These are phyloP conservation scores for Mortierella sp. DNA, from an alignment of 371 early-diverging fungal genomes.

Conservation along the genomic window DNA sequence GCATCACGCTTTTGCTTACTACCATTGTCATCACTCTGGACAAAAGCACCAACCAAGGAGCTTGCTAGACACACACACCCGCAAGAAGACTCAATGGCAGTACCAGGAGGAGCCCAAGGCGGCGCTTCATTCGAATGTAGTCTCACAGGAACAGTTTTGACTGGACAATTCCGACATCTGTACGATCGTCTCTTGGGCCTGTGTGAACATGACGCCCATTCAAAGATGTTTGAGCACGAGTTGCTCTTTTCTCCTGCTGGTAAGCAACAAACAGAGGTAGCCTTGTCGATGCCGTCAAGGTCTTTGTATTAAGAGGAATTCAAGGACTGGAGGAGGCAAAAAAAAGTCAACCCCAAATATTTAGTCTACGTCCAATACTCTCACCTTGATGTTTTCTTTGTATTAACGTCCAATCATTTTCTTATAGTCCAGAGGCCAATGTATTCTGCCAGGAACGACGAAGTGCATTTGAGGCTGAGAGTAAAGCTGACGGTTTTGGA, in stretches of 20 bases:
- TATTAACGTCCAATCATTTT: too few species aligned
- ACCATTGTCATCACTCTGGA: background rate
- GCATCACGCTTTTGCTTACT: too few species aligned
- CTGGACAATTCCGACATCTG: slow-evolving; percentile 51
- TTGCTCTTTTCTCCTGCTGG: slow-evolving; percentile 45
- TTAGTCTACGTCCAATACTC: too few species aligned
- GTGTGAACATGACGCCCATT: slow-evolving; percentile 53
- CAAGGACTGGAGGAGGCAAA: background rate
- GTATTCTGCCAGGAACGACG: slow-evolving; percentile 55
- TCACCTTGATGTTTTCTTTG: background rate
- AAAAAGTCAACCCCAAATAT: too few species aligned
- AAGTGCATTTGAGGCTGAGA: slow-evolving; percentile 48
- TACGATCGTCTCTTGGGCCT: slow-evolving; percentile 56
- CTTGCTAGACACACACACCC: background rate
- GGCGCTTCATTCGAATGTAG: slow-evolving; percentile 60
- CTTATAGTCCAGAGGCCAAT: slow-evolving; percentile 43
- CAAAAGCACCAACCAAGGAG: background rate
- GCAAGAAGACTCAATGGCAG: slow-evolving; percentile 30
- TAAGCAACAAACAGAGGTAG: background rate
- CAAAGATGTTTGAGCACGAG: slow-evolving; percentile 57
- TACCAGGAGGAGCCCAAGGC: slow-evolving; percentile 46
- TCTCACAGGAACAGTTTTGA: slow-evolving; percentile 40
- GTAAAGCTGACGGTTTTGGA: slow-evolving; percentile 43
- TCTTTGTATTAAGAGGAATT: background rate
- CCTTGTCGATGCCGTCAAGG: background rate